Conservation (phyloP, 2,329 filamentous ascomycete species). For the Neopestalotiopsis clavispora region DNA sequence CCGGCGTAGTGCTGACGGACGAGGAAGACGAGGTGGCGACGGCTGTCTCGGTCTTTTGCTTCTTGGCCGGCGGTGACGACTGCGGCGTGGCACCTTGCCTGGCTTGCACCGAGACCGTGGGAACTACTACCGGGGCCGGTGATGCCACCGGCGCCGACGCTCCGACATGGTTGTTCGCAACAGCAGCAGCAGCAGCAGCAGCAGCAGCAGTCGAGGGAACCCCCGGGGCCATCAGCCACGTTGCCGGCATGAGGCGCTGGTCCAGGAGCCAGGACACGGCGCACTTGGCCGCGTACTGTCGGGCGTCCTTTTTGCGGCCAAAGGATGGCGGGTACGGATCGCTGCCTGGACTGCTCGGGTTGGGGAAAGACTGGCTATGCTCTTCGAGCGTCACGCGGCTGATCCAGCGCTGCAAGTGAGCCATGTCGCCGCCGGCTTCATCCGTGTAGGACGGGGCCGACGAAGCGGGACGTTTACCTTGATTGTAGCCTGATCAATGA, state of each 20-base stretch:
- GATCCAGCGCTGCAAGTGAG: slow-evolving; percentile 27
- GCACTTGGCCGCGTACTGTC: slow-evolving; percentile 56
- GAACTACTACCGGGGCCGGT: too few relatives aligned
- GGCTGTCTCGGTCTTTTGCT: background rate
- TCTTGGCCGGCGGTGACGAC: background rate
- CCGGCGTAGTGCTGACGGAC: too few relatives aligned
- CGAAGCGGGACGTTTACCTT: slow-evolving; percentile 9
- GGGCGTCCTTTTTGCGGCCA: slow-evolving; percentile 56
- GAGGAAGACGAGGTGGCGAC: too few relatives aligned
- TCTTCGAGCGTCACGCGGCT: slow-evolving; percentile 32
- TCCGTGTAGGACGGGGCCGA: slow-evolving; percentile 27
- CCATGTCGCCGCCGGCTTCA: slow-evolving; percentile 21
- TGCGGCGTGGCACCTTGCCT: too few relatives aligned
- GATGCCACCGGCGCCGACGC: too few relatives aligned
- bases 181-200: background rate
- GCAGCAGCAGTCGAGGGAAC: background rate
- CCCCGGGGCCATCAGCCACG: background rate
- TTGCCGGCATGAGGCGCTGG: slow-evolving; percentile 34
- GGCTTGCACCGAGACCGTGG: too few relatives aligned
- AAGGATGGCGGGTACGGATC: slow-evolving; percentile 41
- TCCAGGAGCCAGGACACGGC: slow-evolving; percentile 47
- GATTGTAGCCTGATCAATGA: slow-evolving; percentile 23
- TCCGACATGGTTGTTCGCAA: too few relatives aligned
- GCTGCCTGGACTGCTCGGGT: slow-evolving; percentile 35
- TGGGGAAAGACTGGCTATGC: slow-evolving; percentile 25